These are phyloP conservation scores for Silene latifolia DNA, from an alignment of 148 eudicot species.

Conservation along the genomic window DNA sequence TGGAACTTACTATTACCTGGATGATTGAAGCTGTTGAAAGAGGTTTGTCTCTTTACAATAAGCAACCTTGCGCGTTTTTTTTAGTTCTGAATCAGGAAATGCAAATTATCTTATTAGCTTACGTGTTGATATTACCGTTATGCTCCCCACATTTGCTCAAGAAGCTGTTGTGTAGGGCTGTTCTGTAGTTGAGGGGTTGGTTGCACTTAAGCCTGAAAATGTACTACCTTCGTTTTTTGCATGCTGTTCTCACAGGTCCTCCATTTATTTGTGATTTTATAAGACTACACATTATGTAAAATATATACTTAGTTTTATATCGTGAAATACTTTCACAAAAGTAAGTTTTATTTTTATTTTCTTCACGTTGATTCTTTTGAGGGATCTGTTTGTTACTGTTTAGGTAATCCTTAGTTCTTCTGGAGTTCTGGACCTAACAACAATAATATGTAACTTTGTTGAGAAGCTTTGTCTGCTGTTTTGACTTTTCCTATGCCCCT, in stretches of 20 bases:
- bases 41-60: constrained; percentile 24
- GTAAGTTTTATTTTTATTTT: too few relatives aligned
- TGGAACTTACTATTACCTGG: constrained; percentile 88
- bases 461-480: neutral
- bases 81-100: neutral
- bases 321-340: too few relatives aligned
- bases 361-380: too few relatives aligned
- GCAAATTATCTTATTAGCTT: neutral
- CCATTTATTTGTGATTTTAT: neutral
- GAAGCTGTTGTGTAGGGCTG: neutral
- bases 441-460: neutral
- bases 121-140: neutral
- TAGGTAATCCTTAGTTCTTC: too few relatives aligned
- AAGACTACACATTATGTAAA: too few relatives aligned
- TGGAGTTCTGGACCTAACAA: too few relatives aligned
- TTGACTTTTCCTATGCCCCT: neutral
- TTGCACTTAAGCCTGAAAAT: neutral
- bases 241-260: neutral
- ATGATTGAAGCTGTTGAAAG: constrained; percentile 39
- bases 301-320: too few relatives aligned
- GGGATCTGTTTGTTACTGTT: too few relatives aligned
- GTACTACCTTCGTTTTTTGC: neutral
- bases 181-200: neutral
- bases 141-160: neutral
- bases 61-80: neutral